These are phyloP conservation scores for Bipolaris gigantea DNA, from an alignment of 2,329 filamentous ascomycete genomes.

Conservation along the genomic window DNA sequence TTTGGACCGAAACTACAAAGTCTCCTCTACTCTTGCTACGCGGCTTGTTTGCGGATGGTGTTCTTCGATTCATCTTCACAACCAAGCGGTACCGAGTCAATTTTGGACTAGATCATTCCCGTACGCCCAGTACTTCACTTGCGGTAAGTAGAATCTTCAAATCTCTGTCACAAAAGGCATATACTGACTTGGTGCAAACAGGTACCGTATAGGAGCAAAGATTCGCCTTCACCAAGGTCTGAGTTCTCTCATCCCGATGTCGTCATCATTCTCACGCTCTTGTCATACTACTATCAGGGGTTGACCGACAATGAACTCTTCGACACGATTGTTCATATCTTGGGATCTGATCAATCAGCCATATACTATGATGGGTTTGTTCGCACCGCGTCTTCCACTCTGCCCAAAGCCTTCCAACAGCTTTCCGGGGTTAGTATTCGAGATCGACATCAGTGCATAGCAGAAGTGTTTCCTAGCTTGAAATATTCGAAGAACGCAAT, in stretches of 20 bases:
- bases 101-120: slow-evolving; percentile 57
- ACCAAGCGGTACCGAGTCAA: slow-evolving; percentile 67
- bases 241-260: slow-evolving; percentile 73
- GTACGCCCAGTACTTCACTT: slow-evolving; percentile 56
- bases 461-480: slow-evolving; percentile 57
- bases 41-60: slow-evolving; percentile 59
- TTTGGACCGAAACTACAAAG: slow-evolving; percentile 45
- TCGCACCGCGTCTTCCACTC: slow-evolving; percentile 20
- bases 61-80: slow-evolving; percentile 57
- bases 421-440: slow-evolving; percentile 42
- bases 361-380: slow-evolving; percentile 59
- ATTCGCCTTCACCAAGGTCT: slow-evolving; percentile 61
- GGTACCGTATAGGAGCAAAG: slow-evolving; percentile 68
- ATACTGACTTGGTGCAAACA: neutral
- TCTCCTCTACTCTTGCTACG: slow-evolving; percentile 53
- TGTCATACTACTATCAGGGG: slow-evolving; percentile 69
- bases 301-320: slow-evolving; percentile 56
- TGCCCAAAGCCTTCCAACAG: slow-evolving; percentile 45
- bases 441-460: slow-evolving; percentile 54
- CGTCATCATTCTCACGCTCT: slow-evolving; percentile 64
- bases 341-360: slow-evolving; percentile 55
- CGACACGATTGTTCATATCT: slow-evolving; percentile 52
- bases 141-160: slow-evolving; percentile 32
- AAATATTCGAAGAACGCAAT: slow-evolving; percentile 57
- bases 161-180: neutral